Base-by-base conservation (phyloP, 805 yeast genomes). In the Vanderwaltozyma polyspora region DNA sequence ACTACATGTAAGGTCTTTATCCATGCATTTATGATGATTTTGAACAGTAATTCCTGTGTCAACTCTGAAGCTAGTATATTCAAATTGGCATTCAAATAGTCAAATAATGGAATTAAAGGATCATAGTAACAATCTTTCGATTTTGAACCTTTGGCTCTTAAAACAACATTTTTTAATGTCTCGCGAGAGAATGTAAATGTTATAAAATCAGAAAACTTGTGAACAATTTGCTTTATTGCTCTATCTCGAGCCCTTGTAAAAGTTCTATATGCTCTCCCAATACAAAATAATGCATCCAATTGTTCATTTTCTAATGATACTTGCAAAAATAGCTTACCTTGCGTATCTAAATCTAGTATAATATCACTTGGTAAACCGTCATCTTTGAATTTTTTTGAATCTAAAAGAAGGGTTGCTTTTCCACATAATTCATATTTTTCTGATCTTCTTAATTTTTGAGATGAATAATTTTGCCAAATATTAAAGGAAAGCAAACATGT, bases 11-110 rank as follows among this genome's bases (percentile, higher is more conserved):
- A 62, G 2, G 85, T 74, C 10, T 74, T 75, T n/a, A 63, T 60
- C 97, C 97, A 89, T 0, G 89, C 73, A 33, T 77, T 79, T 1
- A 78, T 48, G 81, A 84, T 79, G 0, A 83, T 82, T 42, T 72
- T 70, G 33, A 70, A 51, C 13, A 79, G 56, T 23, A 79, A 56
- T 1, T 68, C 74, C 14, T 66, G 61, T 1, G 83, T 70, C 27
- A 84, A 55, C 25, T 63, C 67, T 9, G 68, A 60, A 0, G 84
- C 85, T 27, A 84, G 58, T 1, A 79, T 75, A 34, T 67, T 67
- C 31, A 84, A 63, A 45, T 79, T 83, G 32, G 73, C 63, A 45
- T 82, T 80, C 50, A 84, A 60, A 46, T 80, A 81, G 40, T 80
- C 79, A 51, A 78, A 82, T 25, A 85, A 59, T 0, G 93, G 89